phyloP scores from a whole-genome alignment of 805 yeast genomes.

The Saccharomyces cerevisiae region DNA sequence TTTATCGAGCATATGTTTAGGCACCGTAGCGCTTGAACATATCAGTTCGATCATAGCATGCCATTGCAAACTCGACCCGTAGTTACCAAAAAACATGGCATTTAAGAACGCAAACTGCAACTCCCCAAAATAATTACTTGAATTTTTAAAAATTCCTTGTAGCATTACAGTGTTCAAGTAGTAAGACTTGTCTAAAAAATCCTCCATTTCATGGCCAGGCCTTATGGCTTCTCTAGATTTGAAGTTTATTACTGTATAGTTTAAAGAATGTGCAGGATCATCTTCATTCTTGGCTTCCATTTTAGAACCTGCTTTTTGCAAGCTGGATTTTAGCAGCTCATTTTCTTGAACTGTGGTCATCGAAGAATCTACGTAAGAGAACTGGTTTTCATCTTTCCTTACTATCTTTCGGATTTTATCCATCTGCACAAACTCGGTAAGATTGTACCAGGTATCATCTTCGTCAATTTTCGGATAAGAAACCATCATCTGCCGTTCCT shows the following conservation, averaged over 20 bases:
- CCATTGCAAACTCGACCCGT: slow-evolving; percentile 62
- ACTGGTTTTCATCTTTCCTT: neutral
- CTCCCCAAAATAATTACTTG: slow-evolving; percentile 40
- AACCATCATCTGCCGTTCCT: slow-evolving; percentile 11
- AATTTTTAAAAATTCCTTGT: slow-evolving; percentile 14
- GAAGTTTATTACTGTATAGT: slow-evolving; percentile 22
- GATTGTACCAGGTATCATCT: slow-evolving; percentile 12
- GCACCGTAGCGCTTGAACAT: slow-evolving; percentile 11
- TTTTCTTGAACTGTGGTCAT: slow-evolving; percentile 24
- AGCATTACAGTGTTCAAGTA: slow-evolving; percentile 36
- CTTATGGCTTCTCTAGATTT: slow-evolving; percentile 27
- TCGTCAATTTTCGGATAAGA: slow-evolving; percentile 19
- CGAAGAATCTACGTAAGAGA: slow-evolving; percentile 25
- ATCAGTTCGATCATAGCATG: slow-evolving; percentile 39
- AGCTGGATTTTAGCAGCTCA: slow-evolving; percentile 8
- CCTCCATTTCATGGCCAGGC: slow-evolving; percentile 37
- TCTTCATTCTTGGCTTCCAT: neutral
- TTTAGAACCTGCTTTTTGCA: slow-evolving; percentile 3
- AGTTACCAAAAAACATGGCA: slow-evolving; percentile 49
- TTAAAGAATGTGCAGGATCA: slow-evolving; percentile 6
- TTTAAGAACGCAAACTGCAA: slow-evolving; percentile 44
- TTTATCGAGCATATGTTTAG: neutral
- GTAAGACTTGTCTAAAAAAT: slow-evolving; percentile 56
- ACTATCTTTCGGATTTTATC: neutral
- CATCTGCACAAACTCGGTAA: slow-evolving; percentile 3